phyloP scores from a whole-genome alignment of 306 rosid genomes.

The Aeschynomene evenia region DNA sequence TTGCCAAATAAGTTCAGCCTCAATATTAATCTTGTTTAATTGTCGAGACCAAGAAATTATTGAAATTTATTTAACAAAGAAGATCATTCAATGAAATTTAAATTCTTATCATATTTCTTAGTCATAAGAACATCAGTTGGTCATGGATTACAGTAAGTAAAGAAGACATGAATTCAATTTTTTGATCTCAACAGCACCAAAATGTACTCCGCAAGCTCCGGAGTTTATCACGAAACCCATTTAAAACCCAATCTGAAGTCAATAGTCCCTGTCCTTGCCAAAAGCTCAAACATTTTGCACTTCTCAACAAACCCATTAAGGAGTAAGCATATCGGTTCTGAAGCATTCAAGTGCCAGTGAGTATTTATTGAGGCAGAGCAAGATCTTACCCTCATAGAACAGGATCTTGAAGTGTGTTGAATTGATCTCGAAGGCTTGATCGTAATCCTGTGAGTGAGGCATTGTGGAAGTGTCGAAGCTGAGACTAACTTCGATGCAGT shows the following conservation, averaged over 20 bases:
- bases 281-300: constrained; percentile 67
- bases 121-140: too few species aligned
- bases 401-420: constrained; percentile 75
- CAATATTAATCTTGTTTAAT: too few species aligned
- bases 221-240: constrained; percentile 58
- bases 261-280: constrained; percentile 61
- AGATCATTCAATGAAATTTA: too few species aligned
- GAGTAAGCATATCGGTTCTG: constrained; percentile 41
- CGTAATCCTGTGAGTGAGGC: constrained; percentile 74
- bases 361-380: constrained; percentile 63
- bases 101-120: too few species aligned
- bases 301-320: constrained; percentile 63
- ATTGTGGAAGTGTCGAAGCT: constrained; percentile 43
- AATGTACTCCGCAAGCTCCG: constrained; percentile 73
- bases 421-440: constrained; percentile 58
- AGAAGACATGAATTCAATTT: too few species aligned
- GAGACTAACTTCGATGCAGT: constrained; percentile 72
- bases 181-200: constrained; percentile 62
- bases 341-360: constrained; percentile 64
- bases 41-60: too few species aligned
- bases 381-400: constrained; percentile 76
- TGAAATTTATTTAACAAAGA: too few species aligned
- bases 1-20: too few species aligned
- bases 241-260: constrained; percentile 79
- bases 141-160: too few species aligned